Percentiles rank a stretch among this genome's conserved stretches.
These are phyloP conservation scores for Colletotrichum scovillei DNA, from an alignment of 2,329 filamentous ascomycete species.

Conservation along the genomic window DNA sequence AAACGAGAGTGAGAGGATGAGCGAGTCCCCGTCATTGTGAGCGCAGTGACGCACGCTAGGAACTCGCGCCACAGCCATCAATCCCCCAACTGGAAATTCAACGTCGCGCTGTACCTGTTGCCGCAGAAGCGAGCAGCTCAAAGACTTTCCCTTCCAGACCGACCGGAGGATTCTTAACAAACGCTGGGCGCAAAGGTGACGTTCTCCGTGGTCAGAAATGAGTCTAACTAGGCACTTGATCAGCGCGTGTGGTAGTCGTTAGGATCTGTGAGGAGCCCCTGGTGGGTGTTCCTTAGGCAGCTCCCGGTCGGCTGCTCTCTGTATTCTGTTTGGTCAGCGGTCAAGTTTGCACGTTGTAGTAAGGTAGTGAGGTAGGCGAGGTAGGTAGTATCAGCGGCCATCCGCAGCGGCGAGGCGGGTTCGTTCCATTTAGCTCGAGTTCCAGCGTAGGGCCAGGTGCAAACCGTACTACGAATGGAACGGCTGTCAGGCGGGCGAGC, in stretches of 20 bases:
- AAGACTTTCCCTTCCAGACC: not conserved
- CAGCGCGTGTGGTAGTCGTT: not conserved
- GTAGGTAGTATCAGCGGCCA: not conserved
- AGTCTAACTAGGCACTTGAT: constrained; percentile 1
- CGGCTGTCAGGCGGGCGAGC: constrained; percentile 9
- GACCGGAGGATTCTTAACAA: not conserved
- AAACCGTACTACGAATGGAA: not conserved
- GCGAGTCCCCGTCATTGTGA: not conserved
- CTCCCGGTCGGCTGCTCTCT: constrained; percentile 8
- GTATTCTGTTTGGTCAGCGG: not conserved
- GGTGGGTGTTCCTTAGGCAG: too few species aligned
- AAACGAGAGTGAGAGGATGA: not conserved
- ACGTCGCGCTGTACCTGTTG: not conserved
- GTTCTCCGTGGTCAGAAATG: not conserved
- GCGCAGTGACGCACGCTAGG: not conserved
- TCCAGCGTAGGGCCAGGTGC: too few species aligned
- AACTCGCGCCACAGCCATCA: not conserved
- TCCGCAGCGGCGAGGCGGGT: not conserved
- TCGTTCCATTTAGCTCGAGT: not conserved
- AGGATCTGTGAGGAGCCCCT: not conserved
- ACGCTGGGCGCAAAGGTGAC: not conserved
- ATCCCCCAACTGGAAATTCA: not conserved
- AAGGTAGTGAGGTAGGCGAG: not conserved
- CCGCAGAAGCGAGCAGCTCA: not conserved
- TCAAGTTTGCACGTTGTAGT: not conserved